Percentiles rank a stretch among this genome's conserved stretches.
Evolutionary conservation across 305 asterid species (phyloP).

Genomic region (Fraxinus nigra): DNA sequence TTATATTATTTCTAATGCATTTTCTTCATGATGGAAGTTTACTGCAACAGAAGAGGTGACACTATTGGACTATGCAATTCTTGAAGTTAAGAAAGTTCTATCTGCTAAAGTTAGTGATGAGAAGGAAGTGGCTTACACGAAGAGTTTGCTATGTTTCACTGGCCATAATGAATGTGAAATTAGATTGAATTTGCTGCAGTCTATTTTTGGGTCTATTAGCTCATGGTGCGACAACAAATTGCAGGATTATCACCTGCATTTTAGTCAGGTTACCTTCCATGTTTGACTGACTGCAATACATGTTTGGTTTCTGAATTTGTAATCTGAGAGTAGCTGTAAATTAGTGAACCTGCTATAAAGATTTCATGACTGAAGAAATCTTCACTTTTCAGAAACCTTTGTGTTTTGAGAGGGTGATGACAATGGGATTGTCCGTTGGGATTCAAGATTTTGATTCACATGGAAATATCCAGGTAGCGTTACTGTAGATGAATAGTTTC

Average conservation of each 20-base stretch:
- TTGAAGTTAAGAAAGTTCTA: constrained; percentile 55
- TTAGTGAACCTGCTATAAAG: constrained; percentile 23
- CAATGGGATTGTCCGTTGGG: constrained; percentile 57
- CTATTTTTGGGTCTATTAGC: constrained; percentile 66
- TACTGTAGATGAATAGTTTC: constrained; percentile 17
- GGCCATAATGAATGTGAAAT: constrained; percentile 41
- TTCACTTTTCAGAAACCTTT: constrained; percentile 61
- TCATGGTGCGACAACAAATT: constrained; percentile 83
- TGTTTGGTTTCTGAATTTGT: constrained; percentile 15
- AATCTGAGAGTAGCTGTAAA: constrained; percentile 19
- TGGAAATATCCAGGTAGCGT: constrained; percentile 56
- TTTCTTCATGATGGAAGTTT: constrained; percentile 58
- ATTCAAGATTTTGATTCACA: constrained; percentile 42
- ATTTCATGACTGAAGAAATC: constrained; percentile 32
- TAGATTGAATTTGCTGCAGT: constrained; percentile 56
- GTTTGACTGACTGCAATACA: constrained; percentile 21
- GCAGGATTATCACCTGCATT: constrained; percentile 82
- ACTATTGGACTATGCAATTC: constrained; percentile 65
- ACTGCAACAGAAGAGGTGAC: constrained; percentile 62
- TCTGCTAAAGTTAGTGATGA: constrained; percentile 49
- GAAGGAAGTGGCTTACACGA: constrained; percentile 62
- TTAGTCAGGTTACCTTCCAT: constrained; percentile 60
- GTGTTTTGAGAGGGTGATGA: constrained; percentile 63
- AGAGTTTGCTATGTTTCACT: constrained; percentile 58
- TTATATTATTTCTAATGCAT: constrained; percentile 29